Evolutionary conservation across 2,329 filamentous ascomycete genomes (phyloP).

Genomic region (Harringtonia aguacate): DNA sequence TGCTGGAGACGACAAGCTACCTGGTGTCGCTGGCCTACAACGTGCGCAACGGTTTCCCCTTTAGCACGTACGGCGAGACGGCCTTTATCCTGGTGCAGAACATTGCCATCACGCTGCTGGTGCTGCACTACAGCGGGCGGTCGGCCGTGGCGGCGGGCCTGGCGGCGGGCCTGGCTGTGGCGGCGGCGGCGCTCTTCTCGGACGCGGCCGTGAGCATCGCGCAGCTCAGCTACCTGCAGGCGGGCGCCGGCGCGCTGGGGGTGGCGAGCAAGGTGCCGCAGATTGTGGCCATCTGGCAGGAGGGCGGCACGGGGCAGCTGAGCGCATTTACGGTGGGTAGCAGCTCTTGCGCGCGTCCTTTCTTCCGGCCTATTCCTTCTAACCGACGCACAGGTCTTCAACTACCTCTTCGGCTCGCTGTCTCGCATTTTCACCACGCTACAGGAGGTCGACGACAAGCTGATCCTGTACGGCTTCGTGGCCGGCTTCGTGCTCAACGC

Average conservation of each 20-base stretch:
- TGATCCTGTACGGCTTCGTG: conserved; percentile 91
- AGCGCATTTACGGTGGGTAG: conserved; percentile 75
- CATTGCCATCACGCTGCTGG: conserved; percentile 75
- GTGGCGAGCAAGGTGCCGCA: conserved; percentile 91
- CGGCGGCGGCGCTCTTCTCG: conserved; percentile 60
- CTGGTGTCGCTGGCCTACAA: conserved; percentile 91
- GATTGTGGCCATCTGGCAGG: conserved; percentile 72
- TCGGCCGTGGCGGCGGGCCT: conserved; percentile 61
- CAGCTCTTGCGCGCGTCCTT: background rate
- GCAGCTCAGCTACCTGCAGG: conserved; percentile 70
- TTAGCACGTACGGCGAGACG: conserved; percentile 94
- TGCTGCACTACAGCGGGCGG: conserved; percentile 71
- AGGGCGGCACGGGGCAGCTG: conserved; percentile 88
- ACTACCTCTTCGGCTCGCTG: conserved; percentile 87
- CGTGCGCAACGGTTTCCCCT: conserved; percentile 80
- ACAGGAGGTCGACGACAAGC: conserved; percentile 92
- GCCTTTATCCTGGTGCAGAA: conserved; percentile 89
- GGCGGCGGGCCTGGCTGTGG: conserved; percentile 62
- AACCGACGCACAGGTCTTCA: conserved; percentile 66
- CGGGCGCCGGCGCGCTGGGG: conserved; percentile 69
- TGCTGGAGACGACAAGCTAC: conserved; percentile 82
- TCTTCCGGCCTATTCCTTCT: background rate
- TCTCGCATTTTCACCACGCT: conserved; percentile 95
- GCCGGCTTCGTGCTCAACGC: conserved; percentile 85
- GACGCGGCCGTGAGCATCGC: conserved; percentile 52